These are phyloP conservation scores for Secale cereale DNA, from an alignment of 176 grass and related monocot species.

Conservation along the genomic window DNA sequence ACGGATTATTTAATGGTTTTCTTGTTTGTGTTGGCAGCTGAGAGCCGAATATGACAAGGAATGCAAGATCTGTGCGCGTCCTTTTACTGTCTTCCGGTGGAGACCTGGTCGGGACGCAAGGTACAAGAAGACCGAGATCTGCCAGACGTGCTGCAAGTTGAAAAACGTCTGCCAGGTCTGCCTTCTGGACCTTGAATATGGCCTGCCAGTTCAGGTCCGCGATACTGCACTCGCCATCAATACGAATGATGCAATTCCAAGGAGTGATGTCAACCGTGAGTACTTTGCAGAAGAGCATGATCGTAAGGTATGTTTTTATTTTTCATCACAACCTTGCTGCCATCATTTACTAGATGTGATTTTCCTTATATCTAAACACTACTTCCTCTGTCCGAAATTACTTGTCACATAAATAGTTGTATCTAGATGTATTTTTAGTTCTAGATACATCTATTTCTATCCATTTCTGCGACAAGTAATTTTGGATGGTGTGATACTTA, in stretches of 20 bases:
- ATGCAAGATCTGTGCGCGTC: slow-evolving; percentile 89
- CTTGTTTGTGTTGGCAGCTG: slow-evolving; percentile 49
- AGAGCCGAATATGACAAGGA: slow-evolving; percentile 93
- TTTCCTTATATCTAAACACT: neutral
- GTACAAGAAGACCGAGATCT: slow-evolving; percentile 99
- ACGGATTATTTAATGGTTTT: neutral
- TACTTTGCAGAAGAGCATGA: slow-evolving; percentile 99
- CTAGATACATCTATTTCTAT: no score
- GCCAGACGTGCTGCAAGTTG: slow-evolving; percentile 95
- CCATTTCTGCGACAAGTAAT: no score
- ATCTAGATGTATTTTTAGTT: no score
- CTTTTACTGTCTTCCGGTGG: slow-evolving; percentile 95
- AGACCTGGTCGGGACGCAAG: slow-evolving; percentile 89
- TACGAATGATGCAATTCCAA: slow-evolving; percentile 89
- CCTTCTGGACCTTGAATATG: slow-evolving; percentile 95
- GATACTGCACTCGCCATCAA: slow-evolving; percentile 85
- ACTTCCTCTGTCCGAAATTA: no score
- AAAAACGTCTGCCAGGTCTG: slow-evolving; percentile 99
- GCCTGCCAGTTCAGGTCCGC: slow-evolving; percentile 84
- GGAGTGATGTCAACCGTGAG: slow-evolving; percentile 91
- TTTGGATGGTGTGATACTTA: no score
- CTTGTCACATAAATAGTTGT: no score
- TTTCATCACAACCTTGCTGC: neutral
- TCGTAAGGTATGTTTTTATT: slow-evolving; percentile 64
- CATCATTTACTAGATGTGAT: neutral